phyloP scores from a whole-genome alignment of 139 green algal species.

The Tetraselmis striata region DNA sequence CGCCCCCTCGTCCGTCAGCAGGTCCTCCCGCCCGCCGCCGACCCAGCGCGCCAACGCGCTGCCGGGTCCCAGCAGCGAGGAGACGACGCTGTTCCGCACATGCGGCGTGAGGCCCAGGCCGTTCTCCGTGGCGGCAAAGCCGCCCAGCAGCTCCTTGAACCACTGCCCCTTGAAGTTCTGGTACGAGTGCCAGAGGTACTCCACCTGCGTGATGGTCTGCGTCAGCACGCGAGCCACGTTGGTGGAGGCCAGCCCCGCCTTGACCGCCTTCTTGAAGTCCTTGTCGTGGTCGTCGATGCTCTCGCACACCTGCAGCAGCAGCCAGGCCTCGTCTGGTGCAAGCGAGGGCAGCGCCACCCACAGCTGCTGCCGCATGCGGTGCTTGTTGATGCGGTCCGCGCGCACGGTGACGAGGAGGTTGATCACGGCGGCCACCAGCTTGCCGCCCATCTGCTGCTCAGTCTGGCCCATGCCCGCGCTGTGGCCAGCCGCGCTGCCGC shows the following conservation, averaged over 20 bases:
- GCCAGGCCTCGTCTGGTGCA: not conserved
- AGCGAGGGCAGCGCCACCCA: not conserved
- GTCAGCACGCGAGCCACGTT: not conserved
- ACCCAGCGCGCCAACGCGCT: not conserved
- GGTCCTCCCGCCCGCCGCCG: not conserved
- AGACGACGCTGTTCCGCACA: not conserved
- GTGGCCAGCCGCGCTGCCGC: not conserved
- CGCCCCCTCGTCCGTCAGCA: not conserved
- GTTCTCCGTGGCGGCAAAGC: not conserved
- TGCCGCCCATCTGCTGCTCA: not conserved
- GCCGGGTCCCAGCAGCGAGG: not conserved
- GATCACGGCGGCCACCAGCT: not conserved
- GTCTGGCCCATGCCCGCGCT: too few relatives aligned
- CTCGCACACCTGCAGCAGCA: not conserved
- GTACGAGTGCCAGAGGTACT: not conserved
- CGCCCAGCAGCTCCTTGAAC: not conserved
- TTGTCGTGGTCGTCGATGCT: not conserved
- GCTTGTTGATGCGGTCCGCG: not conserved
- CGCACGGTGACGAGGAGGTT: not conserved
- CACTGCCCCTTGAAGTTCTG: not conserved
- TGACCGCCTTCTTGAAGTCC: not conserved
- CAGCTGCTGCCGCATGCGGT: not conserved
- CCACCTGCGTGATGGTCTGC: not conserved
- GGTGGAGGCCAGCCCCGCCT: not conserved
- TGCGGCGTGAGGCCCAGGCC: not conserved